Base-by-base conservation (phyloP, 2,329 filamentous ascomycete genomes). In the Curvularia verruculosa region DNA sequence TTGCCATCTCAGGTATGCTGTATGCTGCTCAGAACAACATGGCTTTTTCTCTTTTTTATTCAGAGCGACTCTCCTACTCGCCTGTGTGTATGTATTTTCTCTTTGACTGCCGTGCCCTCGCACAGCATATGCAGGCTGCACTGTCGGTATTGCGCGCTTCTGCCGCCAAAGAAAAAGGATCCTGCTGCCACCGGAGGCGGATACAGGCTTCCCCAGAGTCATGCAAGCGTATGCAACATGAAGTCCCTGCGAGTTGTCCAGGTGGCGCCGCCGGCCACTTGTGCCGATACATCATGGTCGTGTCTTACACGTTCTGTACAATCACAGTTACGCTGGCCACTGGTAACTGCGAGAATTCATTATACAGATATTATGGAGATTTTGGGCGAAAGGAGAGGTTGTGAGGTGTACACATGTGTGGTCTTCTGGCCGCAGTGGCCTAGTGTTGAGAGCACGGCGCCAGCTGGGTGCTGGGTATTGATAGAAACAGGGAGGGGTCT, bases 181-280 rank as follows among this genome's bases (percentile, higher is more conserved):
- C 44, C 43, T 58, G 58, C 56, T 24, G 31, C 56, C 28, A 47
- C 26, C 56, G 59, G 64, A 43, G 12, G 57, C 67, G 67, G 67
- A 29, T 62, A 57, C 36, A 39, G 36, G 34, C 69, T 59, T 67
- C 66, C 63, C 63, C 61, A 63, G 19, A 56, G 36, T 48, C 15
- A 56, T 54, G 43, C 41, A 46, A 51, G 34, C 51, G 29, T 55
- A 56, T 52, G 49, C 44, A 46, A 49, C 48, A 56, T 45, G 52
- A n/a, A 44, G 24, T 48, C 52, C 58, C 53, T 41, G 50, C 58
- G 49, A 64, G 46, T 60, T 67, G 60, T 66, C 60, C 55, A 44
- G 34, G 49, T 46, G 37, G 23, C 45, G 45, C 49, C 46, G 44
- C 45, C 24, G 45, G 51, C 53, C 45, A 52, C 19, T 44, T 37